Base-by-base conservation (phyloP, 306 rosid species). In the Sicyos baderoa region DNA sequence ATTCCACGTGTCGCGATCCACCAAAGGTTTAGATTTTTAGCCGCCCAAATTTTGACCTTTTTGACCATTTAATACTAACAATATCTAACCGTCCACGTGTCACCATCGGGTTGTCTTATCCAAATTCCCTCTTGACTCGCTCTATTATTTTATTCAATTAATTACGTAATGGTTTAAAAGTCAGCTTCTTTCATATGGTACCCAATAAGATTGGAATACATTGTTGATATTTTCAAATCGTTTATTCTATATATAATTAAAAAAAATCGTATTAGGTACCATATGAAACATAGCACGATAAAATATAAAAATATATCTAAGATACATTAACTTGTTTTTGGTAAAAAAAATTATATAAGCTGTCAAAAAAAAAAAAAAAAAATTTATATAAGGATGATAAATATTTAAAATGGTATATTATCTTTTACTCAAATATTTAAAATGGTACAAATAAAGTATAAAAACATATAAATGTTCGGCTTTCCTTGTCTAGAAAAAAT, bases 71-170 rank as follows among this genome's bases (percentile, higher is more conserved):
- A 6, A 65, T 1, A 6, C 40, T 53, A 50, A 18, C 44, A 18
- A 52, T 3, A 32, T 15, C 4, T 7, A 32, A 37, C n/a, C 74
- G 63, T 18, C 48, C 63, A 70, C 74, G 74, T 53, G 63, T 70
- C 64, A 7, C 23, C 6, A 6, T 70, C 63, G 21, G 5, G 25
- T 54, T 27, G 29, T 61, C 48, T 14, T 14, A 66, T 76, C 60
- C 72, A 79, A 64, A 63, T 81, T 18, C 68, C 66, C 78, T 50
- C 54, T 77, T 66, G 54, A 47, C 54, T 47, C 22, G 11, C 0
- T 6, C 32, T 47, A 65, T 66, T 44, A 47, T 66, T 66, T 66
- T 65, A 22, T 65, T 21, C 37, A 44, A 66, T 47, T 22, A 66
- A 22, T 21, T 66, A 3, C 14, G 4, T 13, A 21, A 47, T 66